These are phyloP conservation scores for Lentinula detonsa DNA, from an alignment of 768 basidiomycete genomes.

Conservation along the genomic window DNA sequence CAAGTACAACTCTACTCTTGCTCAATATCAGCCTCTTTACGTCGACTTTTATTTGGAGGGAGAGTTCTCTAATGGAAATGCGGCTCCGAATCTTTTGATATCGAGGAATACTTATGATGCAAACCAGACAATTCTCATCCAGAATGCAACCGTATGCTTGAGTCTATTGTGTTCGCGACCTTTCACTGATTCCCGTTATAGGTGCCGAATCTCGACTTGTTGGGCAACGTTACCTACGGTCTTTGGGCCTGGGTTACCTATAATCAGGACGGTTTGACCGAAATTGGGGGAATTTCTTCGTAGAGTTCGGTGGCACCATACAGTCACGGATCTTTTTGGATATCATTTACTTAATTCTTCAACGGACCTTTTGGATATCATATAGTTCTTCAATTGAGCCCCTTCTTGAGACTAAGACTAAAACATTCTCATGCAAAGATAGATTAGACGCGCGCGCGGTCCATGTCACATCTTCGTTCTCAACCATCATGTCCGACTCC, in stretches of 20 bases:
- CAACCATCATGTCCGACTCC: too few relatives aligned
- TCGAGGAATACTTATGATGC: background rate
- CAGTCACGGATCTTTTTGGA: background rate
- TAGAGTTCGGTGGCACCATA: background rate
- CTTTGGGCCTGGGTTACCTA: slow-evolving; percentile 3
- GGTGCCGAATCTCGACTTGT: background rate
- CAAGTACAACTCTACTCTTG: background rate
- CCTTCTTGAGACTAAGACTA: too few relatives aligned
- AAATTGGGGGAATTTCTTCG: background rate
- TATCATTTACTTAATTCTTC: too few relatives aligned
- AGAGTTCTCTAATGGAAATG: background rate
- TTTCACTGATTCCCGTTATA: background rate
- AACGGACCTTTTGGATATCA: too few relatives aligned
- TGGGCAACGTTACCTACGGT: background rate
- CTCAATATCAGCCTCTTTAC: slow-evolving; percentile 1
- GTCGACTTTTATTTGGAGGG: slow-evolving; percentile 3
- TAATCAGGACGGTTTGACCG: background rate
- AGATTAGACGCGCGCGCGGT: too few relatives aligned
- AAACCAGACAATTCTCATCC: background rate
- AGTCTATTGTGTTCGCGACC: background rate
- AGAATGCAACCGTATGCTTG: background rate
- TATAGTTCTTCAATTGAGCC: too few relatives aligned
- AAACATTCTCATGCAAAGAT: too few relatives aligned
- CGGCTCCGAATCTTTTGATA: background rate
- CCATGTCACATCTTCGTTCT: background rate